Conservation (phyloP, 495 filamentous ascomycete genomes). For the Aspergillus sclerotioniger region DNA sequence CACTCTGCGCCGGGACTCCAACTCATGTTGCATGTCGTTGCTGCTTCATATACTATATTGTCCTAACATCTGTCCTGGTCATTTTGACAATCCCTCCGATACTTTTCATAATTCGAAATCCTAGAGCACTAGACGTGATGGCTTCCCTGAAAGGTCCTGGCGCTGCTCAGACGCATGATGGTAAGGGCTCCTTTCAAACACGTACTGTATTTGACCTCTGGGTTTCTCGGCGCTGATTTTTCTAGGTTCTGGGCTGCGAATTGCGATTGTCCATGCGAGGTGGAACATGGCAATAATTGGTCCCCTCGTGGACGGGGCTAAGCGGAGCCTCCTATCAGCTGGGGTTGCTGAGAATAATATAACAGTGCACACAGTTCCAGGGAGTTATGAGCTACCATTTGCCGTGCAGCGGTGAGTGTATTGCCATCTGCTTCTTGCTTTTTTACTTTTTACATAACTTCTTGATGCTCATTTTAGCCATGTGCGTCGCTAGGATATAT, state of each 20-base stretch:
- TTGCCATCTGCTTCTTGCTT: neutral
- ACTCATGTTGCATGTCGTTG: neutral
- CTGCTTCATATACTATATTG: neutral
- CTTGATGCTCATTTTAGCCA: neutral
- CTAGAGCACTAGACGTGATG: slow-evolving; percentile 31
- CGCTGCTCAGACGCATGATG: slow-evolving; percentile 47
- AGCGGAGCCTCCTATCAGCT: slow-evolving; percentile 57
- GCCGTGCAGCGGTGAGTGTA: slow-evolving; percentile 71
- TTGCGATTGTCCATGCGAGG: slow-evolving; percentile 92
- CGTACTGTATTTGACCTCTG: neutral
- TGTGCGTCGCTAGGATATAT: slow-evolving; percentile 59
- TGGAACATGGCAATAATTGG: slow-evolving; percentile 86
- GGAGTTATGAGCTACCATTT: slow-evolving; percentile 89
- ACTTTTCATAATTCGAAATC: neutral
- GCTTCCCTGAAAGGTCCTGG: slow-evolving; percentile 60
- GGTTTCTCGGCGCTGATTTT: slow-evolving; percentile 5
- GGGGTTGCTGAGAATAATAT: slow-evolving; percentile 90
- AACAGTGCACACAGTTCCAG: slow-evolving; percentile 82
- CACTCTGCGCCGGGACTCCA: neutral
- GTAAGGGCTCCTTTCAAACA: slow-evolving; percentile 29
- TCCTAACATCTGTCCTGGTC: neutral
- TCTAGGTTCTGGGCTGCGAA: slow-evolving; percentile 75
- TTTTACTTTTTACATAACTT: neutral
- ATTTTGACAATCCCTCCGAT: neutral
- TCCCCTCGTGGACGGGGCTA: slow-evolving; percentile 71